Evolutionary conservation across 352 stramenopile species (phyloP).

Genomic region (Phytophthora citrophthora): DNA sequence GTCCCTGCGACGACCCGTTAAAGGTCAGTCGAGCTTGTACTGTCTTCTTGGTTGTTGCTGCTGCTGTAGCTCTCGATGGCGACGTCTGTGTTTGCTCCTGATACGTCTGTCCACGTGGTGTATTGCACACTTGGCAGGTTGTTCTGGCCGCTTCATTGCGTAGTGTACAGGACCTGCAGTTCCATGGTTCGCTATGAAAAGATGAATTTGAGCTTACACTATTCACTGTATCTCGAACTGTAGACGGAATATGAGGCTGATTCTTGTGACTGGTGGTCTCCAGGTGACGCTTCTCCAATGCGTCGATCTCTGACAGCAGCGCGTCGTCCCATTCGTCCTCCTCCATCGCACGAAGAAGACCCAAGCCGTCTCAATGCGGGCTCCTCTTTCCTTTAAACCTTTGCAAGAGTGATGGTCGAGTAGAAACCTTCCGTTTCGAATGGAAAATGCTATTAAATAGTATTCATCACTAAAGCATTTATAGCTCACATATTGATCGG

Average conservation of each 20-base stretch:
- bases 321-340: constrained; percentile 89
- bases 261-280: constrained; percentile 10
- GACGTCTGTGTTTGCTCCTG: background rate
- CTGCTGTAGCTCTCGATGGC: background rate
- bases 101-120: constrained; percentile 49
- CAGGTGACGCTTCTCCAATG: constrained; percentile 62
- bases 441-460: no score
- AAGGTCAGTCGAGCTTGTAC: constrained; percentile 77
- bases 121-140: constrained; percentile 61
- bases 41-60: constrained; percentile 40
- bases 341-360: constrained; percentile 18
- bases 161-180: constrained; percentile 71
- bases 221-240: background rate
- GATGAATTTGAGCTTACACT: constrained; percentile 1
- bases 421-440: no score
- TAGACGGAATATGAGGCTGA: constrained; percentile 9
- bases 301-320: constrained; percentile 70
- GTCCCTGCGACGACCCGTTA: constrained; percentile 22
- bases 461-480: no score
- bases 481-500: no score
- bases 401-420: no score
- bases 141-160: constrained; percentile 44
- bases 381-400: no score
- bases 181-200: constrained; percentile 23
- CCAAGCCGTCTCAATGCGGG: no score